phyloP scores from a whole-genome alignment of 192 early-diverging fungal species.

The Coemansia sp. region DNA sequence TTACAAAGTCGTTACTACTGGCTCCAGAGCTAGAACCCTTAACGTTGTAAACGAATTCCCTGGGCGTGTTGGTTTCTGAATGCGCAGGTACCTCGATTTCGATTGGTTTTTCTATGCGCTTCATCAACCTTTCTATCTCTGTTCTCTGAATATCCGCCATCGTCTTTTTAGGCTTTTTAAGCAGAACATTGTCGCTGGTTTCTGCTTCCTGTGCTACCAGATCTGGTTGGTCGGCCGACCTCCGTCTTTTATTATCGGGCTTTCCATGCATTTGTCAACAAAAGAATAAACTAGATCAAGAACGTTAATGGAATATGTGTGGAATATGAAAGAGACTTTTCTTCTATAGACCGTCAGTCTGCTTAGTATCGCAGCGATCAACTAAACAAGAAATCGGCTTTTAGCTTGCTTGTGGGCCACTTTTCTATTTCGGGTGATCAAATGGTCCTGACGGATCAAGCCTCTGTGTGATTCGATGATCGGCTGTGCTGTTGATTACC shows the following conservation, averaged over 20 bases:
- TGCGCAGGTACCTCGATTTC: constrained; percentile 61
- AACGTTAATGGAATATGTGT: not conserved
- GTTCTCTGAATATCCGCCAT: constrained; percentile 26
- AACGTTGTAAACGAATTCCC: constrained; percentile 87
- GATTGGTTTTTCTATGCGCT: constrained; percentile 80
- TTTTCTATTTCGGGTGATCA: too few species aligned
- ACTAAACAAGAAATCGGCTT: too few species aligned
- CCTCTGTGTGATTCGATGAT: too few species aligned
- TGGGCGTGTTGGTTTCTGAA: constrained; percentile 62
- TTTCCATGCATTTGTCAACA: not conserved
- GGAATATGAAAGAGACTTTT: not conserved
- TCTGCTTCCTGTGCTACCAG: not conserved
- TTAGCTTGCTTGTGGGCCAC: too few species aligned
- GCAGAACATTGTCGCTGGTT: not conserved
- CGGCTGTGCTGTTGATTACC: too few species aligned
- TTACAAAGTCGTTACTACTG: constrained; percentile 94
- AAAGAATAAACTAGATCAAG: not conserved
- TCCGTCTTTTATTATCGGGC: not conserved
- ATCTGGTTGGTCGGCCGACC: not conserved
- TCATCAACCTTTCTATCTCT: constrained; percentile 61
- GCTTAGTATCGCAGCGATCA: too few species aligned
- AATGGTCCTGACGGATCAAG: too few species aligned
- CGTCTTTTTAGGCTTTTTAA: constrained; percentile 12
- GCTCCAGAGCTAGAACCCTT: constrained; percentile 92
- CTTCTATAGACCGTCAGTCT: too few species aligned